These are phyloP conservation scores for Scedosporium aurantiacum DNA, from an alignment of 2,329 filamentous ascomycete genomes.

Conservation along the genomic window DNA sequence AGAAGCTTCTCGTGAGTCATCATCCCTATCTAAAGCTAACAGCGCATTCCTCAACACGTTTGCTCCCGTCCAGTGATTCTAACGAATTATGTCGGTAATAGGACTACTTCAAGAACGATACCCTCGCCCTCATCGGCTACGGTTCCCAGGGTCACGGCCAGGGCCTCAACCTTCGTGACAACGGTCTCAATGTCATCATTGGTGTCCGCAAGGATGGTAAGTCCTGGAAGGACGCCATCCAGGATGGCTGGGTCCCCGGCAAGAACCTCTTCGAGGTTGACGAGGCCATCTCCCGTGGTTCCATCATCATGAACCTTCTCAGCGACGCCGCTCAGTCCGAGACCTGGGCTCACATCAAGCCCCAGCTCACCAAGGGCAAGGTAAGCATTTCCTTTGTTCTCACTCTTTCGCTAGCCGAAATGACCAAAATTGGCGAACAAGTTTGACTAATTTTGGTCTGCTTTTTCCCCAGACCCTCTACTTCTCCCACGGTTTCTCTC, in stretches of 20 bases:
- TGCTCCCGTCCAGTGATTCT: not conserved
- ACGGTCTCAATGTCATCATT: slow-evolving; percentile 97
- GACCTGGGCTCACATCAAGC: slow-evolving; percentile 98
- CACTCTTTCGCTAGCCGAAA: not conserved
- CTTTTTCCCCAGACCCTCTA: slow-evolving; percentile 67
- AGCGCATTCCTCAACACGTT: not conserved
- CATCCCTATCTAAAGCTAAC: too few species aligned
- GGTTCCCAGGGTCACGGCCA: slow-evolving; percentile 96
- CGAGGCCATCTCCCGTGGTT: slow-evolving; percentile 86
- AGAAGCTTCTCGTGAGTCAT: slow-evolving; percentile 83
- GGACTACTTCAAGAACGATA: slow-evolving; percentile 99
- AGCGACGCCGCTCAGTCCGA: slow-evolving; percentile 95
- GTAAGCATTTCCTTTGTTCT: slow-evolving; percentile 33
- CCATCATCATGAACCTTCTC: slow-evolving; percentile 98
- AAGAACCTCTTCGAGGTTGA: slow-evolving; percentile 99
- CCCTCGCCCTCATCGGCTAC: slow-evolving; percentile 97
- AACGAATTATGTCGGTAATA: slow-evolving; percentile 22
- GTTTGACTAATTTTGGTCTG: slow-evolving; percentile 13
- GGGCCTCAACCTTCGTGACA: slow-evolving; percentile 98
- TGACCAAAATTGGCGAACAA: not conserved
- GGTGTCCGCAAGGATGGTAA: slow-evolving; percentile 97
- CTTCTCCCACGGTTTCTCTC: slow-evolving; percentile 99
- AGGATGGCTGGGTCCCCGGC: slow-evolving; percentile 96
- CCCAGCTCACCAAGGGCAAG: slow-evolving; percentile 97
- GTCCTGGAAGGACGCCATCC: slow-evolving; percentile 94